Evolutionary conservation across 768 basidiomycete species (phyloP).

Genomic region (Phaeolepiota aurea): DNA sequence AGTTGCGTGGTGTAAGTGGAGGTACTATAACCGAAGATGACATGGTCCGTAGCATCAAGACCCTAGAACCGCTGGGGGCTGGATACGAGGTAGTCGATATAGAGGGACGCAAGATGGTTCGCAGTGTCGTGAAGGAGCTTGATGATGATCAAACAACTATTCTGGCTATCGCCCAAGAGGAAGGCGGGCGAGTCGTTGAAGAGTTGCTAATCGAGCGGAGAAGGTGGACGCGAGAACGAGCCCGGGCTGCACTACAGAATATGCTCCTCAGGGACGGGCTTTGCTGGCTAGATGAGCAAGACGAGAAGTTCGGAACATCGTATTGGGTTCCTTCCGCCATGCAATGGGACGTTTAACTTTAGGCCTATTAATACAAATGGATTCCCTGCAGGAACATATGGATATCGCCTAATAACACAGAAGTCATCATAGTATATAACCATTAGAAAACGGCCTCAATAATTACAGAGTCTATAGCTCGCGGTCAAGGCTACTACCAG

Average conservation of each 20-base stretch:
- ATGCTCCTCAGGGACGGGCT: slow-evolving; percentile 87
- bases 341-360: slow-evolving; percentile 62
- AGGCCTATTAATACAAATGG: no score
- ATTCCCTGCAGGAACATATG: no score
- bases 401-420: no score
- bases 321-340: slow-evolving; percentile 91
- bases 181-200: slow-evolving; percentile 65
- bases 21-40: slow-evolving; percentile 82
- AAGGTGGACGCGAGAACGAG: slow-evolving; percentile 77
- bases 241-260: slow-evolving; percentile 73
- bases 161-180: slow-evolving; percentile 61
- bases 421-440: no score
- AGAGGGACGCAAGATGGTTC: slow-evolving; percentile 71
- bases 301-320: slow-evolving; percentile 48
- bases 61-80: slow-evolving; percentile 81
- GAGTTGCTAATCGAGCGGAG: slow-evolving; percentile 47
- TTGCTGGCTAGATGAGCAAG: slow-evolving; percentile 94
- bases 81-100: slow-evolving; percentile 83
- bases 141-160: slow-evolving; percentile 86
- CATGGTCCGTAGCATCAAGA: slow-evolving; percentile 74
- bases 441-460: no score
- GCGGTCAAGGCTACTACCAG: slow-evolving; percentile 7
- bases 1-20: slow-evolving; percentile 60
- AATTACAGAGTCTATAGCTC: slow-evolving; percentile 1
- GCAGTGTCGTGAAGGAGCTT: slow-evolving; percentile 84